These are phyloP conservation scores for Sporisorium graminicola DNA, from an alignment of 1,284 basidiomycete genomes.

Conservation along the genomic window DNA sequence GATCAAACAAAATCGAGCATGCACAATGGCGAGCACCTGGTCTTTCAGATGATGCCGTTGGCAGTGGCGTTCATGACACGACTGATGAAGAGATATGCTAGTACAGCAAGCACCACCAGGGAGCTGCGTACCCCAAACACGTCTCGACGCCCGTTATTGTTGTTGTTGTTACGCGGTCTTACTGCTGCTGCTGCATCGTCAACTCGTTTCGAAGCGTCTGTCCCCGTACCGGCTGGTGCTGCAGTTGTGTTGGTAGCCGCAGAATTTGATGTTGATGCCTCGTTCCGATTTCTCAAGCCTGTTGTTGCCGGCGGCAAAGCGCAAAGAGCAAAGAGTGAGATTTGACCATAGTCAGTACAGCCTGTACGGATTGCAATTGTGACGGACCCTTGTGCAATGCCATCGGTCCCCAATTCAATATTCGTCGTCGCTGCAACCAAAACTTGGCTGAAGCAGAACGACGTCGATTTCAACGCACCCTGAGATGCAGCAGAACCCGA, in stretches of 20 bases:
- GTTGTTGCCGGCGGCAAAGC: background rate
- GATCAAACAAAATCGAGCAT: background rate
- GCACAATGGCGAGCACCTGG: background rate
- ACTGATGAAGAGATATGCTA: conserved; percentile 59
- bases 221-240: background rate
- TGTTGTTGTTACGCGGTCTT: conserved; percentile 5
- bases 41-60: conserved; percentile 40
- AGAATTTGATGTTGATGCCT: background rate
- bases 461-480: conserved; percentile 32
- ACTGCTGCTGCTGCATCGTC: conserved; percentile 19
- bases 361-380: background rate
- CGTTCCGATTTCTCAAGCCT: conserved; percentile 28
- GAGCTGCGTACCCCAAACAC: conserved; percentile 48
- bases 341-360: conserved; percentile 8
- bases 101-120: conserved; percentile 48
- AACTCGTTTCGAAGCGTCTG: conserved; percentile 3
- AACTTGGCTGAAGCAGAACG: background rate
- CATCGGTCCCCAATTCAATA: conserved; percentile 2
- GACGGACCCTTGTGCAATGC: background rate
- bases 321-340: background rate
- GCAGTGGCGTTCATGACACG: conserved; percentile 47
- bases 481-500: conserved; percentile 43
- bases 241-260: background rate
- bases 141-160: conserved; percentile 31
- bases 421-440: background rate